phyloP scores from a whole-genome alignment of 73 alveolate genomes.

The Vitrella brassicaformis region DNA sequence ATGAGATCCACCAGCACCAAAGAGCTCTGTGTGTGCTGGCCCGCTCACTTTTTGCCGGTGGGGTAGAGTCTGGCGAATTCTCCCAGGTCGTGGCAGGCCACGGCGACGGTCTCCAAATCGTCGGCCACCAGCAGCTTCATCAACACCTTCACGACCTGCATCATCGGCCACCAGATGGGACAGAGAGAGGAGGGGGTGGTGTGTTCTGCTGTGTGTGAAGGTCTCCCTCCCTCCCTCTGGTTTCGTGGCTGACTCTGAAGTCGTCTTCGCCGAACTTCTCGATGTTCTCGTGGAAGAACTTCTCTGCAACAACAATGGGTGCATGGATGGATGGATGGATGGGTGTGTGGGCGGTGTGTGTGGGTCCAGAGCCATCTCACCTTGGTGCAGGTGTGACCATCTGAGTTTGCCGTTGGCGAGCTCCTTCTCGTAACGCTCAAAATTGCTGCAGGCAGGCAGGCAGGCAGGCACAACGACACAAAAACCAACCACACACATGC shows the following conservation, averaged over 20 bases:
- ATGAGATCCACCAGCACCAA: too few species aligned
- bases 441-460: conserved; percentile 7
- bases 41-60: conserved; percentile 19
- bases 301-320: not conserved
- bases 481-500: not conserved
- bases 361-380: too few species aligned
- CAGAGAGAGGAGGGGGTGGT: not conserved
- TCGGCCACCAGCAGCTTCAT: not conserved
- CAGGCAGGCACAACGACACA: not conserved
- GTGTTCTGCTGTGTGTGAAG: not conserved
- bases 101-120: not conserved
- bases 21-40: not conserved
- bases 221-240: not conserved
- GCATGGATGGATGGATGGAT: too few species aligned
- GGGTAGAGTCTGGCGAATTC: conserved; percentile 31
- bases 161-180: not conserved
- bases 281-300: not conserved
- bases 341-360: too few species aligned
- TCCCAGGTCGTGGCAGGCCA: conserved; percentile 19
- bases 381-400: conserved; percentile 2
- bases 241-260: not conserved
- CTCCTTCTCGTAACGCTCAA: conserved; percentile 39
- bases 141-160: not conserved
- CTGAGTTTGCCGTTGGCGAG: conserved; percentile 25
- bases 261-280: not conserved